A percentile compares a stretch with the other conserved stretches of the same genome.
Conservation (phyloP, 2,329 filamentous ascomycete genomes). For the Lasiodiplodia theobromae region DNA sequence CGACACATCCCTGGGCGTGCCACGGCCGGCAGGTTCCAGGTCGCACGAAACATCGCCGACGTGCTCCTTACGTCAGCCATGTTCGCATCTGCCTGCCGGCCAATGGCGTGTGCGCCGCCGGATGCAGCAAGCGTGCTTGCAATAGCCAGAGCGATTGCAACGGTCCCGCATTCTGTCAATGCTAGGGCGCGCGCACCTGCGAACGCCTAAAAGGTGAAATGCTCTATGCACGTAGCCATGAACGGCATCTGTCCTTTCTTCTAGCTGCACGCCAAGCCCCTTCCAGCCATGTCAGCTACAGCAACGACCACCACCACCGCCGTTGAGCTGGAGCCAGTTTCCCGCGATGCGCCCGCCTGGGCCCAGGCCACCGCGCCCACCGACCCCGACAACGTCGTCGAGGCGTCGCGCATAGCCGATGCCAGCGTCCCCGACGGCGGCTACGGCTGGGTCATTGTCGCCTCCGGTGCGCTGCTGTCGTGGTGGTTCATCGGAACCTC, state of each 20-base stretch:
- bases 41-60: conserved; percentile 9
- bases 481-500: conserved; percentile 62
- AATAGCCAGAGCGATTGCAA: not conserved
- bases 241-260: not conserved
- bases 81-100: not conserved
- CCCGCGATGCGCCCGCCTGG: conserved; percentile 8
- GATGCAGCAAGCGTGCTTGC: conserved; percentile 15
- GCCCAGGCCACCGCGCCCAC: conserved; percentile 20
- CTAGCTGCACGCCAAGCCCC: conserved; percentile 5
- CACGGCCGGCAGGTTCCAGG: conserved; percentile 23
- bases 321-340: conserved; percentile 14
- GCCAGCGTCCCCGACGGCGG: conserved; percentile 58
- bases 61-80: conserved; percentile 25
- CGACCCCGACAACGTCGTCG: conserved; percentile 26
- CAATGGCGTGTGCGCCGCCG: conserved; percentile 5
- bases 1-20: conserved; percentile 25
- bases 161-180: conserved; percentile 25
- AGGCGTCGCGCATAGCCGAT: conserved; percentile 30
- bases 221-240: conserved; percentile 12
- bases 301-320: conserved; percentile 8
- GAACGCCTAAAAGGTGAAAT: conserved; percentile 18
- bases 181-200: conserved; percentile 15
- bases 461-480: conserved; percentile 57
- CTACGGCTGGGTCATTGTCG: conserved; percentile 64
- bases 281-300: conserved; percentile 27